Conservation (phyloP, 148 eudicot species). For the Rhododendron vialii region DNA sequence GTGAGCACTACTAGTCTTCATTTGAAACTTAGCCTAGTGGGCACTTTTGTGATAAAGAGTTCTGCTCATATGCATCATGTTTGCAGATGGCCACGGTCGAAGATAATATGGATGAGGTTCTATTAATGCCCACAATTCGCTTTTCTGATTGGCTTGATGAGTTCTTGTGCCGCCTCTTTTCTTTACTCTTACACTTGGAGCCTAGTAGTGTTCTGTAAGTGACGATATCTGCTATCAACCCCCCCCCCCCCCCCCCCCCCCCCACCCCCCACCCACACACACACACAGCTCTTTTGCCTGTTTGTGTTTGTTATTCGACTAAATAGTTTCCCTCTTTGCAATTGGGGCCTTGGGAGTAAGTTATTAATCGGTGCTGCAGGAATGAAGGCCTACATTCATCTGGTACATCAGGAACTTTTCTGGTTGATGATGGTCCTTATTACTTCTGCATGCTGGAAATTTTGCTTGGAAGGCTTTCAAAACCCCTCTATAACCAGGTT, state of each 20-base stretch:
- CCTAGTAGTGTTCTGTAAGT: constrained; percentile 87
- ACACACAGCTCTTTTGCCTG: not conserved
- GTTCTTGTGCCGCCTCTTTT: constrained; percentile 83
- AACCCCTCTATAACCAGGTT: constrained; percentile 85
- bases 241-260: not conserved
- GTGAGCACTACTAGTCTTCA: constrained; percentile 38
- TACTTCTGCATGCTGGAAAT: constrained; percentile 95
- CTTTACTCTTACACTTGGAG: constrained; percentile 91
- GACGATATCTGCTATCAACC: constrained; percentile 6
- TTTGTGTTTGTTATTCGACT: not conserved
- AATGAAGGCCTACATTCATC: constrained; percentile 71
- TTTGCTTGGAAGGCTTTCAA: constrained; percentile 89
- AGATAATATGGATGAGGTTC: constrained; percentile 52
- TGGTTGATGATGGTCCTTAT: constrained; percentile 95
- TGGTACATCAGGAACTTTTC: constrained; percentile 85
- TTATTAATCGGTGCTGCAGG: constrained; percentile 37
- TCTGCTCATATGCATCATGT: constrained; percentile 20
- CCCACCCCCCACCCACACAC: not conserved
- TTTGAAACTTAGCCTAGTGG: not conserved
- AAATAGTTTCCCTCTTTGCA: not conserved
- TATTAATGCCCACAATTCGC: constrained; percentile 46
- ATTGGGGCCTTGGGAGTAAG: constrained; percentile 11
- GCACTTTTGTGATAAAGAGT: not conserved
- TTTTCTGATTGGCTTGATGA: constrained; percentile 99
- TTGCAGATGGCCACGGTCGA: constrained; percentile 71